Conservation (phyloP, 331 rosid genomes). For the Prunus yedoensis region DNA sequence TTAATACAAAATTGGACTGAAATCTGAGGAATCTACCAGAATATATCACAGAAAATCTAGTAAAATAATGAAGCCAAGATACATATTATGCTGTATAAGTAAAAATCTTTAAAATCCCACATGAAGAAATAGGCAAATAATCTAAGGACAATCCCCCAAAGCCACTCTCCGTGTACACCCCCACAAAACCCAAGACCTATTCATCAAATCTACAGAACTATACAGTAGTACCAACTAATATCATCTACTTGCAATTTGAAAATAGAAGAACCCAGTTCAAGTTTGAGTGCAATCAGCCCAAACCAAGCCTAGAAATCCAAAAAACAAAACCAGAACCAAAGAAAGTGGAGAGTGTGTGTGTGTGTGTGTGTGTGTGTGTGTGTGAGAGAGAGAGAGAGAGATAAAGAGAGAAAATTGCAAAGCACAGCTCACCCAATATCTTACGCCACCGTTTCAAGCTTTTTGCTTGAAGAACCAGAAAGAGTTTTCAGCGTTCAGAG, state of each 20-base stretch:
- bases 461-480: conserved; percentile 18
- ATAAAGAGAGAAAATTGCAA: not conserved
- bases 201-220: conserved; percentile 18
- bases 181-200: conserved; percentile 61
- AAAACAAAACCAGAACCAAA: conserved; percentile 16
- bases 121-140: conserved; percentile 47
- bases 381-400: not conserved
- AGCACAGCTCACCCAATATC: conserved; percentile 32
- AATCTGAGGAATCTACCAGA: conserved; percentile 75
- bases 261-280: conserved; percentile 4
- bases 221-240: conserved; percentile 1
- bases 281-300: conserved; percentile 23
- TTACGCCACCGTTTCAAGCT: conserved; percentile 17
- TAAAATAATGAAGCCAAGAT: conserved; percentile 59
- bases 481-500: conserved; percentile 22
- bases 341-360: not conserved
- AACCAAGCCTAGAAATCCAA: conserved; percentile 26
- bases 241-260: conserved; percentile 1
- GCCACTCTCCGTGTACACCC: conserved; percentile 81
- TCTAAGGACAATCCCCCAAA: conserved; percentile 55
- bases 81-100: conserved; percentile 31
- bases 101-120: conserved; percentile 48
- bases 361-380: not conserved
- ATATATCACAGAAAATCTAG: conserved; percentile 56
- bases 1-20: conserved; percentile 41